Base-by-base conservation (phyloP, 2,329 filamentous ascomycete species). In the Biscogniauxia mediterranea region DNA sequence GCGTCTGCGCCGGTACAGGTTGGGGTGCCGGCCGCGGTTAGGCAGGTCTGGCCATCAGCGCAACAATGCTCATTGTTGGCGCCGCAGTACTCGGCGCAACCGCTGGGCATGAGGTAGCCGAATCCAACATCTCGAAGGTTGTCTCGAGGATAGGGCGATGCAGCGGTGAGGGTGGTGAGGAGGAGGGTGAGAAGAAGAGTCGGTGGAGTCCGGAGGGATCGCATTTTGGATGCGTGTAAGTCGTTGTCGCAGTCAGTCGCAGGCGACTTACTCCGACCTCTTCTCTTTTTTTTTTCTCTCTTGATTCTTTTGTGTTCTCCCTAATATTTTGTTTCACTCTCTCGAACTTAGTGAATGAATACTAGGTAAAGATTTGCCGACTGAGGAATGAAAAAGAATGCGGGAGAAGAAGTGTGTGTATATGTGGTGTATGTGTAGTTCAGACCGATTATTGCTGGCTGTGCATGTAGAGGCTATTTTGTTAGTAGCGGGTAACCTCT, bases 51-150 rank as follows among this genome's bases (percentile, higher is more conserved):
- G 57, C 76, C 77, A 58, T 73, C 66, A 21, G 71, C 72, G 69
- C 85, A 88, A 76, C 85, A 88, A 73, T 81, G 81, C 71, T 84
- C 79, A 67, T 81, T 81, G 58, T 84, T 74, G 56, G 75, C 73
- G 63, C 85, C 85, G 73, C 85, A 88, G 74, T 81, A 81, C 42
- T 79, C 72, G 53, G 73, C 77, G 76, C 85, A 87, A 59, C 71
- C 73, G 64, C 83, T 79, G 20, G 73, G 75, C 75, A 80, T 76
- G 50, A 86, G 78, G 64, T 78, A 85, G 59, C 80, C 80, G 68
- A 78, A 80, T 66, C 82, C 83, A 28, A 66, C 61, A 68, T 80
- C 80, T 68, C 81, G 79, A 28, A 83, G 70, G 61, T 77, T 75
- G 66, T 85, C 80, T 69, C 77, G 78, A 51, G 83, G 83, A 60